A percentile compares a stretch with the other conserved stretches of the same genome.
Evolutionary conservation across 805 yeast genomes (phyloP).

Genomic region (Saturnispora sekii): DNA sequence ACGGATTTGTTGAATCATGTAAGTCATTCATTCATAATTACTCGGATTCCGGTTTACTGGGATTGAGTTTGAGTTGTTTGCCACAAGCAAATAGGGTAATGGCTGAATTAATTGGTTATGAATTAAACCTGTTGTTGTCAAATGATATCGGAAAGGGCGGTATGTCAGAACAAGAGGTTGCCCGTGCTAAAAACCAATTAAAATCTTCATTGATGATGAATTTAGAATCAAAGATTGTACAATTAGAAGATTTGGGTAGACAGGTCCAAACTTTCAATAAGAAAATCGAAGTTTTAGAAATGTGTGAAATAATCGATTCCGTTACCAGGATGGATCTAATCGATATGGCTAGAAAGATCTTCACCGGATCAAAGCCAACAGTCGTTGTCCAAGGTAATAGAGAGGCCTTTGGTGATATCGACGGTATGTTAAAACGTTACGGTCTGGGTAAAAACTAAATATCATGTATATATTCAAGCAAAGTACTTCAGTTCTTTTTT

Average conservation of each 20-base stretch:
- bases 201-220: constrained; percentile 85
- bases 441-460: constrained; percentile 49
- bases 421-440: constrained; percentile 49
- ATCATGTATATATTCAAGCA: not conserved
- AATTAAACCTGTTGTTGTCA: constrained; percentile 39
- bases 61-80: constrained; percentile 73
- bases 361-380: constrained; percentile 73
- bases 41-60: constrained; percentile 85
- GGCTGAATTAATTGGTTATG: constrained; percentile 68
- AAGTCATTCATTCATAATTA: constrained; percentile 83
- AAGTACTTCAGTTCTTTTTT: constrained; percentile 25
- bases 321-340: constrained; percentile 61
- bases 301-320: constrained; percentile 66
- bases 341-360: constrained; percentile 62
- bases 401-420: constrained; percentile 78
- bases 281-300: constrained; percentile 65
- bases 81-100: constrained; percentile 81
- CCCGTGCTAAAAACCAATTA: constrained; percentile 87
- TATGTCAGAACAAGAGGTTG: constrained; percentile 61
- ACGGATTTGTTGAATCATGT: constrained; percentile 85
- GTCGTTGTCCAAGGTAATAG: constrained; percentile 84
- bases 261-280: constrained; percentile 81
- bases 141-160: constrained; percentile 44
- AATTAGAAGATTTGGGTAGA: constrained; percentile 89
- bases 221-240: constrained; percentile 86